These are phyloP conservation scores for Elongisporangium prolatum DNA, from an alignment of 352 stramenopile species.

Conservation along the genomic window DNA sequence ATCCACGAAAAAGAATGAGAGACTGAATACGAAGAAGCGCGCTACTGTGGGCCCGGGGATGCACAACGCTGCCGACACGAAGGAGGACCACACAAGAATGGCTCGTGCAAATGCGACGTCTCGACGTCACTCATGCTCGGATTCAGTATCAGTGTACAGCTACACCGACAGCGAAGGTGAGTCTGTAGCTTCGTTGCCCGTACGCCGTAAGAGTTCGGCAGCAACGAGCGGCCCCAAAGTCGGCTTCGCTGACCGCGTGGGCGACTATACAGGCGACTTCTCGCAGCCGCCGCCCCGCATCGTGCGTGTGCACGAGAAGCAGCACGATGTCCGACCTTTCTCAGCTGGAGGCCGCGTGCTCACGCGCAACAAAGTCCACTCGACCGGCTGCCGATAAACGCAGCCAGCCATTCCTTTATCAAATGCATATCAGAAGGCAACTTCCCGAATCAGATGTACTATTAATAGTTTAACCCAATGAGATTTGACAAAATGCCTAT, in stretches of 20 bases:
- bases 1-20: conserved; percentile 1
- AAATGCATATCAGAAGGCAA: no score
- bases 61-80: conserved; percentile 6
- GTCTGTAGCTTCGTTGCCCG: no score
- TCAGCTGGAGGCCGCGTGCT: conserved; percentile 36
- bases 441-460: not conserved
- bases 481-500: no score
- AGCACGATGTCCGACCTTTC: conserved; percentile 49
- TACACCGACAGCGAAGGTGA: conserved; percentile 5
- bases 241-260: not conserved
- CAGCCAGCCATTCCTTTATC: not conserved
- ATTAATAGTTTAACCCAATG: no score
- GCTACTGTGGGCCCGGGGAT: conserved; percentile 6
- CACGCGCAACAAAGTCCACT: conserved; percentile 45
- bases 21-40: conserved; percentile 31
- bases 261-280: not conserved
- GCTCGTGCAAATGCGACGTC: conserved; percentile 8
- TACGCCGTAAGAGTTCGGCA: no score
- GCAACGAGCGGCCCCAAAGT: no score
- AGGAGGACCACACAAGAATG: conserved; percentile 2
- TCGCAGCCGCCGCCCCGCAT: conserved; percentile 25
- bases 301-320: conserved; percentile 53
- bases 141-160: conserved; percentile 13
- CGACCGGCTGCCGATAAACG: conserved; percentile 31
- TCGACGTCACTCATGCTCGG: conserved; percentile 39